A percentile compares a stretch with the other conserved stretches of the same genome.
Conservation (phyloP, 768 basidiomycete species). For the Auriculariales sp. region DNA sequence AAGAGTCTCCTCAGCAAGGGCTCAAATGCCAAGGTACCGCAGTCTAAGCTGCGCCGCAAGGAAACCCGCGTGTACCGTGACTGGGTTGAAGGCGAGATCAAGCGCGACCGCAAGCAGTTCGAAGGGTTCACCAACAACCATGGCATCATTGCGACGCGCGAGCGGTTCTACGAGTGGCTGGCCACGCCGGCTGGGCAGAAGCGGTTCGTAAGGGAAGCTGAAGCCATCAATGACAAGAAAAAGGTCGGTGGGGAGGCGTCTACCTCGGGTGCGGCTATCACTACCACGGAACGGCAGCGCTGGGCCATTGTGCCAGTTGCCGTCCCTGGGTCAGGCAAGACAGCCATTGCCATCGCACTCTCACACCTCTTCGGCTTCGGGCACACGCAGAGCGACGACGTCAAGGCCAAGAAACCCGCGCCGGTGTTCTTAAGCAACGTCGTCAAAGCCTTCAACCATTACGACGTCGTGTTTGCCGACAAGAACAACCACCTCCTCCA, state of each 20-base stretch:
- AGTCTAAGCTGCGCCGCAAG: slow-evolving; percentile 52
- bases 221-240: slow-evolving; percentile 17
- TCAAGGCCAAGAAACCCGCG: slow-evolving; percentile 53
- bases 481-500: slow-evolving; percentile 87
- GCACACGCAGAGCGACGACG: slow-evolving; percentile 89
- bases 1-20: slow-evolving; percentile 14
- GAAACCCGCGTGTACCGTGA: slow-evolving; percentile 70
- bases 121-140: slow-evolving; percentile 48
- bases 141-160: slow-evolving; percentile 75
- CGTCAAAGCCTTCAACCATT: slow-evolving; percentile 33
- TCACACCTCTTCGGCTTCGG: slow-evolving; percentile 68
- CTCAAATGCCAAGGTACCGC: slow-evolving; percentile 30
- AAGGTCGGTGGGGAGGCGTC: slow-evolving; percentile 8
- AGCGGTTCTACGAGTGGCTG: slow-evolving; percentile 62
- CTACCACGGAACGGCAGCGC: slow-evolving; percentile 10
- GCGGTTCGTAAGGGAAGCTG: slow-evolving; percentile 14
- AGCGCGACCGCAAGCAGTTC: slow-evolving; percentile 43
- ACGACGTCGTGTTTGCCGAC: slow-evolving; percentile 84
- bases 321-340: slow-evolving; percentile 82
- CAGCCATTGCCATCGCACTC: slow-evolving; percentile 67
- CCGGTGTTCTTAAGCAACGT: slow-evolving; percentile 64
- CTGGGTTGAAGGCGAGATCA: slow-evolving; percentile 75
- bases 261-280: neutral
- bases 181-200: slow-evolving; percentile 31
- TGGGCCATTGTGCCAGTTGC: slow-evolving; percentile 76